These are phyloP conservation scores for Monilinia fructigena DNA, from an alignment of 2,329 filamentous ascomycete species.

Conservation along the genomic window DNA sequence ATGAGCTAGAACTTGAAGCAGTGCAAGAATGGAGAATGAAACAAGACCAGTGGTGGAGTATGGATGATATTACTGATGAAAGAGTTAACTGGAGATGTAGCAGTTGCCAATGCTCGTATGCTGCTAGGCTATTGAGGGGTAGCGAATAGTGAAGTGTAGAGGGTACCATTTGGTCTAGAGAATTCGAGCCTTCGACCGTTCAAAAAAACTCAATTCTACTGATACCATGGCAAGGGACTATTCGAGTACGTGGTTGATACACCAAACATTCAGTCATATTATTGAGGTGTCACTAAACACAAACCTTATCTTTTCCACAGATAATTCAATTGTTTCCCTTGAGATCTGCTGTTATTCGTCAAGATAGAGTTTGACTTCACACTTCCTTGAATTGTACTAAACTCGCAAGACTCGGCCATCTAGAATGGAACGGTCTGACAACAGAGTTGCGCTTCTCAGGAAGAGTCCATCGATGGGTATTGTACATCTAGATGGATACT, in stretches of 20 bases:
- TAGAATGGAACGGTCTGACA: background rate
- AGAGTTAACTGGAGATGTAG: constrained; percentile 4
- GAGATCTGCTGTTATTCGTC: background rate
- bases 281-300: background rate
- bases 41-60: background rate
- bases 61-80: background rate
- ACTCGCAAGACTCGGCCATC: no score
- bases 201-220: no score
- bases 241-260: no score
- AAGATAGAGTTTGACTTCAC: background rate
- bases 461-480: background rate
- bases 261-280: background rate
- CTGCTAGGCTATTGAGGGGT: background rate
- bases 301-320: background rate
- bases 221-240: no score
- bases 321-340: background rate
- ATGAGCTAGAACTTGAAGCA: background rate
- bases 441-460: background rate
- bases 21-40: background rate
- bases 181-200: background rate
- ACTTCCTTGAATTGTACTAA: background rate
- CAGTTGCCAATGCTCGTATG: background rate
- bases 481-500: background rate
- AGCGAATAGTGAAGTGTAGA: background rate
- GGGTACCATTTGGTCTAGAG: background rate